Conservation (phyloP, 192 early-diverging fungal genomes). For the Backusella tuberculispora region DNA sequence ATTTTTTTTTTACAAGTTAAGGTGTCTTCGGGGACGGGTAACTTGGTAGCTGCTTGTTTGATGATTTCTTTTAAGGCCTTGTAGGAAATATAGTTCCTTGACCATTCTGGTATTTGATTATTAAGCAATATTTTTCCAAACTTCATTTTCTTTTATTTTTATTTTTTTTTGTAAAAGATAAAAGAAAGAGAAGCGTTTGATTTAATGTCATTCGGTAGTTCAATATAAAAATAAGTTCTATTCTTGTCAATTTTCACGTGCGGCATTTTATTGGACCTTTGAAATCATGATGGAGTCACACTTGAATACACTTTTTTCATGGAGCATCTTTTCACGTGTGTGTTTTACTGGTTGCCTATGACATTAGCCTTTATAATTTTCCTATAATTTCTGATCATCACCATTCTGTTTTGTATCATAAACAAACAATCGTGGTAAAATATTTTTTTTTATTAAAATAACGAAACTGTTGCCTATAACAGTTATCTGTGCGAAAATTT, state of each 20-base stretch:
- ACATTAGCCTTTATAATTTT: not conserved
- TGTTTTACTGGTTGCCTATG: not conserved
- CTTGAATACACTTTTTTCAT: not conserved
- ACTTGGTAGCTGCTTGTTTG: constrained; percentile 41
- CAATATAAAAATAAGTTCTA: not conserved
- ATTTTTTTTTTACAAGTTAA: constrained; percentile 29
- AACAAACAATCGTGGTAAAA: constrained; percentile 12
- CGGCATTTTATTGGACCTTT: not conserved
- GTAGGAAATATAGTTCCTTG: constrained; percentile 55
- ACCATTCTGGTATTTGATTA: constrained; percentile 63
- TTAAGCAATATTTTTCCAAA: constrained; percentile 56
- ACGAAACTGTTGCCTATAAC: not conserved
- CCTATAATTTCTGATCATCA: not conserved
- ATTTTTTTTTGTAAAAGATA: not conserved
- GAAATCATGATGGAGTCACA: constrained; percentile 4
- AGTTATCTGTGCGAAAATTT: no score
- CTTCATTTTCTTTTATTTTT: constrained; percentile 58
- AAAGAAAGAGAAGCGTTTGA: not conserved
- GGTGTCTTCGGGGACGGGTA: constrained; percentile 33
- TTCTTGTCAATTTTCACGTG: constrained; percentile 11
- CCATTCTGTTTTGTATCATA: not conserved
- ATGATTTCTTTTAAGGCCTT: constrained; percentile 86
- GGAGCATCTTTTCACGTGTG: constrained; percentile 7
- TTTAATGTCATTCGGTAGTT: not conserved
- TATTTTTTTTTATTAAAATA: not conserved